Conservation (phyloP, 768 basidiomycete species). For the Trametes gibbosa region DNA sequence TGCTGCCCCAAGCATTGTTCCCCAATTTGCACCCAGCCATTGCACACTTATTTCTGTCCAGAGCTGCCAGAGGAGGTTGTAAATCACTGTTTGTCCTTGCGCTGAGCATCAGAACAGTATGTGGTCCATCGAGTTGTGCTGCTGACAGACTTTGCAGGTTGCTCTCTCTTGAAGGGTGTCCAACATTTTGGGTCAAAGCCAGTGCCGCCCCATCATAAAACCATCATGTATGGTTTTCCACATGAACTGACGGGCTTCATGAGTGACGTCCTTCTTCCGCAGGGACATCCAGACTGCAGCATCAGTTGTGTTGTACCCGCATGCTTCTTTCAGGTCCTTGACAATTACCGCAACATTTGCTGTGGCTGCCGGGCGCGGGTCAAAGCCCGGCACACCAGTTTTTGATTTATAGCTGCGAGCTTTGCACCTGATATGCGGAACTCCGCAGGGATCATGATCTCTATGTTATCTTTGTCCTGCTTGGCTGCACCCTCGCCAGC, state of each 20-base stretch:
- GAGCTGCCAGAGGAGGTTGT: background rate
- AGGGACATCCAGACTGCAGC: background rate
- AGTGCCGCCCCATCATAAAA: background rate
- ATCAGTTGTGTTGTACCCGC: background rate
- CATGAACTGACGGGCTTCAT: background rate
- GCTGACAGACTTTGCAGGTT: background rate
- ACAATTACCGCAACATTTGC: background rate
- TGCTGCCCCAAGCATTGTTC: no score
- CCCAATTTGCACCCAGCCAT: background rate
- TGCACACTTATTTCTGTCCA: background rate
- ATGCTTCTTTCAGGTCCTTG: background rate
- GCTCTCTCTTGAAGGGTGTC: background rate
- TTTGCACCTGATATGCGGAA: background rate
- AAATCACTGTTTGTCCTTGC: background rate
- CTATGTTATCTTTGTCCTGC: no score
- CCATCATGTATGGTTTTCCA: slow-evolving; percentile 2
- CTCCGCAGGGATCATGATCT: no score
- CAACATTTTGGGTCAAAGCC: background rate
- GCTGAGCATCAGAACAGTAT: background rate
- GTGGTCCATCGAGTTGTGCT: no score
- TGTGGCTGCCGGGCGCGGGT: background rate
- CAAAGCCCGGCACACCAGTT: background rate
- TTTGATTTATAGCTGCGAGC: background rate
- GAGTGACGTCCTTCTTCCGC: background rate
- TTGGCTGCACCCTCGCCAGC: background rate